Percentiles rank a stretch among this genome's conserved stretches.
Evolutionary conservation across 192 early-diverging fungal species (phyloP).

Genomic region (Backusella parvicylindrica): DNA sequence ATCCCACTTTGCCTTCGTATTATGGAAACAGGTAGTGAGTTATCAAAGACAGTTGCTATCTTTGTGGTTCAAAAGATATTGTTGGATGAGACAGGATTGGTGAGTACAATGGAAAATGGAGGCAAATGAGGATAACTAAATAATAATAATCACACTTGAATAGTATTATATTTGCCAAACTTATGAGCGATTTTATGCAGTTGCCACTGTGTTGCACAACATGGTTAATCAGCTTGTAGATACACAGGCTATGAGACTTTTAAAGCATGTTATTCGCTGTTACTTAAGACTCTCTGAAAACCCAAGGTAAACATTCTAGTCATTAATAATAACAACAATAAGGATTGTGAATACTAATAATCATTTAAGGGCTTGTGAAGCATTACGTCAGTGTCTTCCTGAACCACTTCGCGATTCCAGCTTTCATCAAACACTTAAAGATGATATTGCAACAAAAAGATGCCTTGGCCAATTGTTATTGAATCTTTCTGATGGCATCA

Average conservation of each 20-base stretch:
- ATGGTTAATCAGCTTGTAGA: slow-evolving; percentile 92
- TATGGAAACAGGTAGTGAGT: slow-evolving; percentile 96
- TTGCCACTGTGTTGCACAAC: slow-evolving; percentile 89
- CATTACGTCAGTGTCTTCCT: slow-evolving; percentile 86
- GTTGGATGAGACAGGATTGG: slow-evolving; percentile 88
- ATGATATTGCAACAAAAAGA: slow-evolving; percentile 87
- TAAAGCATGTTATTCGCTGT: slow-evolving; percentile 94
- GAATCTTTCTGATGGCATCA: slow-evolving; percentile 48
- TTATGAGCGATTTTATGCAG: slow-evolving; percentile 91
- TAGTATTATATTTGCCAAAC: slow-evolving; percentile 83
- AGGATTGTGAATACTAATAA: not conserved
- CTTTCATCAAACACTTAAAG: slow-evolving; percentile 80
- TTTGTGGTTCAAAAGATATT: slow-evolving; percentile 99
- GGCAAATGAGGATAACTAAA: too few relatives aligned
- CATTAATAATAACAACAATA: not conserved
- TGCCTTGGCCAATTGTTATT: slow-evolving; percentile 67
- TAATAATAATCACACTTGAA: not conserved
- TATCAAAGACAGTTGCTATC: slow-evolving; percentile 97
- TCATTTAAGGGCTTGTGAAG: slow-evolving; percentile 70
- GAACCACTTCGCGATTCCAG: slow-evolving; percentile 86
- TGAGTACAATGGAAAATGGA: slow-evolving; percentile 4
- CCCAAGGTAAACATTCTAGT: slow-evolving; percentile 63
- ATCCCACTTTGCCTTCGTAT: slow-evolving; percentile 96
- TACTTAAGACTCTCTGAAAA: slow-evolving; percentile 93
- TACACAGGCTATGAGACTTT: slow-evolving; percentile 75